Percentiles rank a stretch among this genome's conserved stretches.
Evolutionary conservation across 768 basidiomycete species (phyloP).

Genomic region (Rhodotorula babjevae): DNA sequence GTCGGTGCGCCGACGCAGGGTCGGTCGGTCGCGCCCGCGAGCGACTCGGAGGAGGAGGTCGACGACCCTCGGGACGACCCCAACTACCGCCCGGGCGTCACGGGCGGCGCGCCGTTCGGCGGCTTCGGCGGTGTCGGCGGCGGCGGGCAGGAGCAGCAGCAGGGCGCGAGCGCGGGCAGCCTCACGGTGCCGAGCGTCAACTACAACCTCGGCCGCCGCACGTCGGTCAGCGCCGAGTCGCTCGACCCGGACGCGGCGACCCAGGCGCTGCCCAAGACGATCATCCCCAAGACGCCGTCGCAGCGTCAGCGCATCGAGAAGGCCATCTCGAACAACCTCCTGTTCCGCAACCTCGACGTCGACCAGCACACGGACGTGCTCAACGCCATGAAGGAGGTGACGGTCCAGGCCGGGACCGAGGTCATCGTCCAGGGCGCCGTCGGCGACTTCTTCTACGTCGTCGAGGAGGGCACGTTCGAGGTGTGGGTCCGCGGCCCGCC

Average conservation of each 20-base stretch:
- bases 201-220: constrained; percentile 78
- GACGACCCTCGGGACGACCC: constrained; percentile 40
- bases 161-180: neutral
- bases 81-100: constrained; percentile 28
- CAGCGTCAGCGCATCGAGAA: constrained; percentile 82
- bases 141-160: neutral
- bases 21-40: neutral
- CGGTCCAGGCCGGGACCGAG: constrained; percentile 67
- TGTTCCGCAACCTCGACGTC: constrained; percentile 93
- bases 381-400: constrained; percentile 88
- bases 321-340: constrained; percentile 81
- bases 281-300: constrained; percentile 74
- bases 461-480: constrained; percentile 79
- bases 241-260: constrained; percentile 69
- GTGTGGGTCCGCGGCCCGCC: constrained; percentile 56
- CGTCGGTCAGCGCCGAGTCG: constrained; percentile 93
- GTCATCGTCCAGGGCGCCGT: constrained; percentile 95
- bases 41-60: constrained; percentile 31
- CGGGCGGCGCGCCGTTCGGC: constrained; percentile 20
- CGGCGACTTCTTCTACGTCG: constrained; percentile 95
- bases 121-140: neutral
- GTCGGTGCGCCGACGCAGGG: neutral
- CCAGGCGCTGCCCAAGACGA: constrained; percentile 49
- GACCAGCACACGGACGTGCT: constrained; percentile 90
- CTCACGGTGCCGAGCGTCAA: constrained; percentile 53